These are phyloP conservation scores for Rhodotorula sphaerocarpa DNA, from an alignment of 768 basidiomycete genomes.

Conservation along the genomic window DNA sequence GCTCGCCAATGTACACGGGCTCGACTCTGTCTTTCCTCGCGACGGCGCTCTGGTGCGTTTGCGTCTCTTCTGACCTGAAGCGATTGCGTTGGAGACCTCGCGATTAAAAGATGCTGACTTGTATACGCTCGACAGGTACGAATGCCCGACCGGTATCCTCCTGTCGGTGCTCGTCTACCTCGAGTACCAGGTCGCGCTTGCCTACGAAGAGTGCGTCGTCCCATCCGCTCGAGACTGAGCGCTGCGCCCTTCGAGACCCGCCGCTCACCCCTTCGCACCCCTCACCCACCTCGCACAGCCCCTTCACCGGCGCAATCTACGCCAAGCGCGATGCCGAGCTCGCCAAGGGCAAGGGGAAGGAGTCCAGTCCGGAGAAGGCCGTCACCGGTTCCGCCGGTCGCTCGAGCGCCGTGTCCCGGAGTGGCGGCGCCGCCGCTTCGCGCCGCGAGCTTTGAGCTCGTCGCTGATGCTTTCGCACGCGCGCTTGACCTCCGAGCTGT, in stretches of 20 bases:
- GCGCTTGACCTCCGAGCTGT: too few species aligned
- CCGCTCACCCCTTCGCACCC: background rate
- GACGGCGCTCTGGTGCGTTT: constrained; percentile 69
- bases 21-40: constrained; percentile 83
- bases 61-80: too few species aligned
- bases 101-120: too few species aligned
- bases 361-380: background rate
- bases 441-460: constrained; percentile 14
- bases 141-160: constrained; percentile 72
- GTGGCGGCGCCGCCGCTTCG: too few species aligned
- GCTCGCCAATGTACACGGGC: constrained; percentile 95
- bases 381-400: background rate
- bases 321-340: constrained; percentile 34
- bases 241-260: too few species aligned
- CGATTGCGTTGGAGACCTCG: too few species aligned
- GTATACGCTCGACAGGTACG: too few species aligned
- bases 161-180: constrained; percentile 74
- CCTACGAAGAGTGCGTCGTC: constrained; percentile 72
- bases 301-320: constrained; percentile 49
- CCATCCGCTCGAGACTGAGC: too few species aligned
- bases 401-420: constrained; percentile 5
- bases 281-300: constrained; percentile 37
- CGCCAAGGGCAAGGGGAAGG: constrained; percentile 7
- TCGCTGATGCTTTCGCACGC: too few species aligned
- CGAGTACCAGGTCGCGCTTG: constrained; percentile 72